These are phyloP conservation scores for Conoideocrella luteorostrata DNA, from an alignment of 2,329 filamentous ascomycete genomes.

Conservation along the genomic window DNA sequence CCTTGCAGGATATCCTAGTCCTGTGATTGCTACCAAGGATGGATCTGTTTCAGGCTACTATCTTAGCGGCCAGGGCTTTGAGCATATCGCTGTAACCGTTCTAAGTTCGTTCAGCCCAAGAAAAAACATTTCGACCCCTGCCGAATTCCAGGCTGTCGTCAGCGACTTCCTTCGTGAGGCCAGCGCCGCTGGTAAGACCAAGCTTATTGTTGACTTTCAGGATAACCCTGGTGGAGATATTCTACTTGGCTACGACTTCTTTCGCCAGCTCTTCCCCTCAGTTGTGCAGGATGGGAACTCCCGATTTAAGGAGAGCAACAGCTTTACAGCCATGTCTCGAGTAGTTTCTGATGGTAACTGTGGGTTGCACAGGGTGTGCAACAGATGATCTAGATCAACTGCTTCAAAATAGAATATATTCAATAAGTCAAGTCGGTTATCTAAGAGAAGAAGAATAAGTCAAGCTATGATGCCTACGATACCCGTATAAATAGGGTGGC, in stretches of 20 bases:
- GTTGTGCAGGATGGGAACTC: conserved; percentile 31
- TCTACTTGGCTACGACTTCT: conserved; percentile 55
- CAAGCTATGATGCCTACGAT: too few species aligned
- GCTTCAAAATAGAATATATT: too few species aligned
- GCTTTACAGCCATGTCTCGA: conserved; percentile 38
- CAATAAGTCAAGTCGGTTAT: too few species aligned
- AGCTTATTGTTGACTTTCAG: conserved; percentile 42
- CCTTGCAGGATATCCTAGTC: conserved; percentile 22
- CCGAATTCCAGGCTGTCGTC: conserved; percentile 29
- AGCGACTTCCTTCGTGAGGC: conserved; percentile 29
- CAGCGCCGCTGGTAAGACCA: conserved; percentile 45
- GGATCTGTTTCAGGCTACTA: conserved; percentile 24
- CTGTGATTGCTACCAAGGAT: conserved; percentile 20
- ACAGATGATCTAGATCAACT: too few species aligned
- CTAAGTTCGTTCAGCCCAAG: conserved; percentile 20
- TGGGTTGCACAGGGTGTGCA: too few species aligned
- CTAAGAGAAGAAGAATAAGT: too few species aligned
- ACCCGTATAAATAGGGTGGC: too few species aligned
- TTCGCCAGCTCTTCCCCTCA: conserved; percentile 44
- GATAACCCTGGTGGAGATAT: conserved; percentile 53
- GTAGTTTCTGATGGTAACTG: conserved; percentile 38
- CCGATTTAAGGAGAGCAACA: conserved; percentile 31
- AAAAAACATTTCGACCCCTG: conserved; percentile 15
- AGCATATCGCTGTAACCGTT: conserved; percentile 25
- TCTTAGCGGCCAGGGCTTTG: conserved; percentile 26